Evolutionary conservation across 1,284 basidiomycete genomes (phyloP).

Genomic region (Inonotus obliquus): DNA sequence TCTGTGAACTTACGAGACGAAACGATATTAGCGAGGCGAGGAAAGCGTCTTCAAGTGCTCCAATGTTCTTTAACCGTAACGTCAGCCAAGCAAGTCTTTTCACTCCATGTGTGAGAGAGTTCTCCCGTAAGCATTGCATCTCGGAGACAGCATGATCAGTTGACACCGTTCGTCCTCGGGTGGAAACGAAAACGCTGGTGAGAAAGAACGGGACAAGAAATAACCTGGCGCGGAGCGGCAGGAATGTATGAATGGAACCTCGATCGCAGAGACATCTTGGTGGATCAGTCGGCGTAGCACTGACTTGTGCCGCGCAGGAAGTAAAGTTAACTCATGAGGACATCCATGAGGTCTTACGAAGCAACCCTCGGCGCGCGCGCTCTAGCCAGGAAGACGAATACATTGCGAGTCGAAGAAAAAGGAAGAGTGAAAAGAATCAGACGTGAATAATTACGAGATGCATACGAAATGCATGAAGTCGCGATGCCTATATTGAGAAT

Average conservation of each 20-base stretch:
- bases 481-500: not conserved
- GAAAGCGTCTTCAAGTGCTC: not conserved
- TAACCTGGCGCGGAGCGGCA: not conserved
- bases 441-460: not conserved
- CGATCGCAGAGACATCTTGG: not conserved
- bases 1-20: not conserved
- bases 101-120: not conserved
- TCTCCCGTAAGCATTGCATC: not conserved
- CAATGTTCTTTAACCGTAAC: not conserved
- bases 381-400: not conserved
- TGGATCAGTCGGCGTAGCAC: not conserved
- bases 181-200: not conserved
- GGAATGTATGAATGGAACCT: not conserved
- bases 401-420: not conserved
- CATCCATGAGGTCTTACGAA: not conserved
- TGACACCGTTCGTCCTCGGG: not conserved
- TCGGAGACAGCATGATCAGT: not conserved
- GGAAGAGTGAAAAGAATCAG: not conserved
- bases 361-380: not conserved
- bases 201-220: not conserved
- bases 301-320: not conserved
- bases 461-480: not conserved
- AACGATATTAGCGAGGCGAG: not conserved
- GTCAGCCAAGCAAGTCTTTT: not conserved
- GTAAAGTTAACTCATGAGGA: not conserved